phyloP scores from a whole-genome alignment of 345 rosid species.

The Cardamine resedifolia region DNA sequence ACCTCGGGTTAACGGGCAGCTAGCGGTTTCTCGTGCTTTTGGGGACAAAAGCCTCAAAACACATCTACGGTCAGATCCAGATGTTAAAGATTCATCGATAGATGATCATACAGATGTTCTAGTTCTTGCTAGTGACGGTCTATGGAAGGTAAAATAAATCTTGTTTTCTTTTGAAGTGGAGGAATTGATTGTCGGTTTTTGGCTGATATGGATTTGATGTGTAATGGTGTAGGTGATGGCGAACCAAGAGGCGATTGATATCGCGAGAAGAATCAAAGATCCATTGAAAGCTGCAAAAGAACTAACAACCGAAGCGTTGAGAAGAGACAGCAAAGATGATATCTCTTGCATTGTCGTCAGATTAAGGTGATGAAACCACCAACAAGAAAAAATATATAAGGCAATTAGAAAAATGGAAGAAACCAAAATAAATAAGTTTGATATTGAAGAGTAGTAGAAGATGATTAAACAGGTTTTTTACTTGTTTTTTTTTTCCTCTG shows the following conservation, averaged over 20 bases:
- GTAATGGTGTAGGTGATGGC: conserved; percentile 51
- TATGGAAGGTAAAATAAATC: conserved; percentile 55
- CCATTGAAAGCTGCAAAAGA: conserved; percentile 80
- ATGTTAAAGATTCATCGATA: conserved; percentile 39
- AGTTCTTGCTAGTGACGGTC: conserved; percentile 71
- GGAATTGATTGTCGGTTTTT: not conserved
- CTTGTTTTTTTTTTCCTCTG: not conserved
- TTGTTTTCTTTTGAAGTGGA: not conserved
- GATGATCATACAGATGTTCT: conserved; percentile 51
- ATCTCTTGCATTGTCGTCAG: conserved; percentile 76
- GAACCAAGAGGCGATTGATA: conserved; percentile 76
- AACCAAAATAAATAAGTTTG: conserved; percentile 26
- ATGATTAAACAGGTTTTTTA: not conserved
- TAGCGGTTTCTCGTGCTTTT: conserved; percentile 73
- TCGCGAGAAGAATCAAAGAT: conserved; percentile 64
- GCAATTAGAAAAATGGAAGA: not conserved
- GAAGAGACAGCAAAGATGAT: conserved; percentile 71
- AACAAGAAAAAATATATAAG: conserved; percentile 1
- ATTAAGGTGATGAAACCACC: conserved; percentile 46
- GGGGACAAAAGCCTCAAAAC: conserved; percentile 71
- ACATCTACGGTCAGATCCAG: conserved; percentile 75
- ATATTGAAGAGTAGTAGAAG: conserved; percentile 19
- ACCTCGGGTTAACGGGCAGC: conserved; percentile 69
- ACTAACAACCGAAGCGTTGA: conserved; percentile 58
- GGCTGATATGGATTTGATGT: not conserved